Evolutionary conservation across 2,329 filamentous ascomycete species (phyloP).

Genomic region (Pseudomassariella vexata): DNA sequence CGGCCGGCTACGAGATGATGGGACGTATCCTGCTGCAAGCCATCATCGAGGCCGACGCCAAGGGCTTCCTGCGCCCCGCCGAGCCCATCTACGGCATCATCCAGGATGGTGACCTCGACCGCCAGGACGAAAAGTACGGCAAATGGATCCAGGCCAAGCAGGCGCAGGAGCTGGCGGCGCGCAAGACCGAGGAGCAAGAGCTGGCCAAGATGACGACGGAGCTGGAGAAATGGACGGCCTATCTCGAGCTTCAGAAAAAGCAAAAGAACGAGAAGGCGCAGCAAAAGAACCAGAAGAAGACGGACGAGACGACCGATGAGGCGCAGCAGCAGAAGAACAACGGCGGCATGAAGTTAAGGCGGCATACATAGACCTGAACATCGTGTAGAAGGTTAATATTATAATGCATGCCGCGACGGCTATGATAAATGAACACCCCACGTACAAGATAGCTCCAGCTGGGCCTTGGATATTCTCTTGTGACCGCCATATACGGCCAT

Average conservation of each 20-base stretch:
- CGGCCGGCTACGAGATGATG: constrained; percentile 15
- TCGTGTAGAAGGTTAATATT: no score
- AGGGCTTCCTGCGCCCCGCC: constrained; percentile 10
- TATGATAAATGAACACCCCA: no score
- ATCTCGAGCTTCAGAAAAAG: neutral
- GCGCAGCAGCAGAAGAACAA: no score
- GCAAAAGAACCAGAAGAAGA: no score
- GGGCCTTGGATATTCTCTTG: no score
- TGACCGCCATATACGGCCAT: no score
- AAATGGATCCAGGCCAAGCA: constrained; percentile 3
- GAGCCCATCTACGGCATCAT: constrained; percentile 13
- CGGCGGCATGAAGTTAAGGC: no score
- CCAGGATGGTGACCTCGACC: constrained; percentile 11
- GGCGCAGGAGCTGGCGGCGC: neutral
- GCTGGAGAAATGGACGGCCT: constrained; percentile 2
- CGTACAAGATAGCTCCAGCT: no score
- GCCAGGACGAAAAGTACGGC: constrained; percentile 6
- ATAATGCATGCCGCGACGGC: no score
- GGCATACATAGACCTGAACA: no score
- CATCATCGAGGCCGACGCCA: constrained; percentile 11
- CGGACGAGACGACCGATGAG: no score
- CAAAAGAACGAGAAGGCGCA: neutral
- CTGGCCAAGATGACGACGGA: constrained; percentile 6
- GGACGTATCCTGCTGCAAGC: constrained; percentile 11
- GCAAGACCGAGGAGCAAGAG: constrained; percentile 5